Evolutionary conservation across 192 early-diverging fungal species (phyloP), one percentile per base, ranked within the genome.

Genomic region (Geosiphon pyriformis): DNA sequence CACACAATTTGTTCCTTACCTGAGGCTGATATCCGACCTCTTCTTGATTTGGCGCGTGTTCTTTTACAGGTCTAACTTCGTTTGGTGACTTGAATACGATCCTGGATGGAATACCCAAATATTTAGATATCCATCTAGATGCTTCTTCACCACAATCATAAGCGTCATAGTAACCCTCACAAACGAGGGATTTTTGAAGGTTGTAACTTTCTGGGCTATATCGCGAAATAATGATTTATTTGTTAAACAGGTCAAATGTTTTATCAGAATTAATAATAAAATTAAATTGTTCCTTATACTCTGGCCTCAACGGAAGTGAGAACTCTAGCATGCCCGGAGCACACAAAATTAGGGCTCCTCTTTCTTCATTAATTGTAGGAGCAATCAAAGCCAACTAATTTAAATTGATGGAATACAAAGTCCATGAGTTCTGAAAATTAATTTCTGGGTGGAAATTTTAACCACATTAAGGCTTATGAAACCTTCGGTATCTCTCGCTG

Each of bases 91-190:
- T 88, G 60, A 73, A 68, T 17, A 85, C 55, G 26, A 87, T 62
- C 11, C 78, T 70, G 11, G 57, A 60, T 17, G 68, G 63, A 10
- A 68, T 50, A 15, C 75, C 80, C 8, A 89, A 67, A 63, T 70
- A 85, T 2, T 74, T 59, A 0, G 68, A 74, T 6, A 89, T 57
- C 86, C 90, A 88, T 27, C 68, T 67, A 0, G 84, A 76, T 29
- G 78, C 84, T 53, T 75, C 74, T 6, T 88, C 83, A 11, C 90
- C 89, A 59, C 90, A 69, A 65, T 89, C 86, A n/a, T 74, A 72
- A 1, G 77, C 84, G 26, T 65, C 68, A 3, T 88, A 61, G 4
- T 29, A 22, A 22, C 74, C 62, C 47, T 59, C 65, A 76, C 78
- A 83, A 3, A 85, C 58, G 18, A 20, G 61, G 22, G 77, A 79